These are phyloP conservation scores for Exserohilum turcica DNA, from an alignment of 2,329 filamentous ascomycete species.

Conservation along the genomic window DNA sequence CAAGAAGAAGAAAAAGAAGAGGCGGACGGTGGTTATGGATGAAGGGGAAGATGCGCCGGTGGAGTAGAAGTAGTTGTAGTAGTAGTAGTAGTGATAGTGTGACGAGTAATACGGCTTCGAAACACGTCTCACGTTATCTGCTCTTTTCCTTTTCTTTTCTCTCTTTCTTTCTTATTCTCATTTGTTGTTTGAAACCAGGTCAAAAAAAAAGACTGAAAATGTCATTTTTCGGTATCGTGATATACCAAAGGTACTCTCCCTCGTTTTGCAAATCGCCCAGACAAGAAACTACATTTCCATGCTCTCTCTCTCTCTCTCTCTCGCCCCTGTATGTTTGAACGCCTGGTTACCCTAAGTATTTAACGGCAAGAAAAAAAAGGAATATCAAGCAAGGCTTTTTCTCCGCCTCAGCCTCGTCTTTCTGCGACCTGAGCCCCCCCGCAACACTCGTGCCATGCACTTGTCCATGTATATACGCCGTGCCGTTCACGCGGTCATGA, in stretches of 20 bases:
- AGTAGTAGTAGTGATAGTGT: constrained; percentile 1
- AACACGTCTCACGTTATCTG: background rate
- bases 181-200: no score
- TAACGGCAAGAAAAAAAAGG: constrained; percentile 1
- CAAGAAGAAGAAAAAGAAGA: constrained; percentile 52
- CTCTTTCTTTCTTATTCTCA: no score
- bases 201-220: constrained; percentile 1
- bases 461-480: no score
- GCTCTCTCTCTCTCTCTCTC: no score
- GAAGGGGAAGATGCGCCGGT: constrained; percentile 20
- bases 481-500: no score
- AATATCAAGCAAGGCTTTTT: no score
- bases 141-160: background rate
- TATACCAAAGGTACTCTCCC: background rate
- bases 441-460: background rate
- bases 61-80: constrained; percentile 11
- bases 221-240: background rate
- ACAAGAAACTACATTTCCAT: background rate
- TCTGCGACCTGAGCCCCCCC: background rate
- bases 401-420: background rate
- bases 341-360: constrained; percentile 7
- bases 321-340: constrained; percentile 4
- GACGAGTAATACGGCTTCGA: background rate
- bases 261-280: background rate
- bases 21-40: constrained; percentile 43